phyloP scores from a whole-genome alignment of 2,329 filamentous ascomycete species.

The Xylariales sp. region DNA sequence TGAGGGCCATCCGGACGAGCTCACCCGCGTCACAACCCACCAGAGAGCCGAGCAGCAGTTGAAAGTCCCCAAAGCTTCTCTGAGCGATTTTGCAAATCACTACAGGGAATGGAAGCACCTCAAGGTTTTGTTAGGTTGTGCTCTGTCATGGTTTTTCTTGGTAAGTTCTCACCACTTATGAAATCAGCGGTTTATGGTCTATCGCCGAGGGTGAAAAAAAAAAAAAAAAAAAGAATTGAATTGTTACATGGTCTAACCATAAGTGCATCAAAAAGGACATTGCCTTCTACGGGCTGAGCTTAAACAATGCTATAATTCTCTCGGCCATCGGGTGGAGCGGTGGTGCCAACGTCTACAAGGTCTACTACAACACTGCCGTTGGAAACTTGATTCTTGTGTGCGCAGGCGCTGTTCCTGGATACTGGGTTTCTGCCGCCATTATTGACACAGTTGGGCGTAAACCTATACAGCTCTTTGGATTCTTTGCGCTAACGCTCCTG shows the following conservation, averaged over 20 bases:
- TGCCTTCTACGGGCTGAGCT: slow-evolving; percentile 65
- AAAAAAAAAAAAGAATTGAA: no score
- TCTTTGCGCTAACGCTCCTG: not conserved
- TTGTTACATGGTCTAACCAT: no score
- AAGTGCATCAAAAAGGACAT: no score
- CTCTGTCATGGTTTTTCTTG: slow-evolving; percentile 74
- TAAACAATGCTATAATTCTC: slow-evolving; percentile 74
- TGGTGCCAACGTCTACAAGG: slow-evolving; percentile 55
- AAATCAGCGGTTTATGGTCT: no score
- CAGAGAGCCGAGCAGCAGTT: slow-evolving; percentile 50
- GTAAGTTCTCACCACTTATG: slow-evolving; percentile 46
- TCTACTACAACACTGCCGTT: slow-evolving; percentile 65
- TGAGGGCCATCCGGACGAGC: slow-evolving; percentile 62
- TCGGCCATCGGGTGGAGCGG: slow-evolving; percentile 63
- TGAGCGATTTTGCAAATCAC: slow-evolving; percentile 65
- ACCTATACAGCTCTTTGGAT: slow-evolving; percentile 17
- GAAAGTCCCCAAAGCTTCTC: slow-evolving; percentile 65
- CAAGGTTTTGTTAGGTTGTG: slow-evolving; percentile 71
- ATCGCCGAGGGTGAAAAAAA: no score
- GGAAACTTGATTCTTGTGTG: slow-evolving; percentile 73
- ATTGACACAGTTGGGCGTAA: slow-evolving; percentile 12
- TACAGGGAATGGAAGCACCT: slow-evolving; percentile 69
- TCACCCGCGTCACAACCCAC: slow-evolving; percentile 56
- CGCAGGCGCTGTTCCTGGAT: slow-evolving; percentile 71
- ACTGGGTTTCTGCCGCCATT: slow-evolving; percentile 65